Base-by-base conservation (phyloP, 2,329 filamentous ascomycete species). In the Nemania abortiva region DNA sequence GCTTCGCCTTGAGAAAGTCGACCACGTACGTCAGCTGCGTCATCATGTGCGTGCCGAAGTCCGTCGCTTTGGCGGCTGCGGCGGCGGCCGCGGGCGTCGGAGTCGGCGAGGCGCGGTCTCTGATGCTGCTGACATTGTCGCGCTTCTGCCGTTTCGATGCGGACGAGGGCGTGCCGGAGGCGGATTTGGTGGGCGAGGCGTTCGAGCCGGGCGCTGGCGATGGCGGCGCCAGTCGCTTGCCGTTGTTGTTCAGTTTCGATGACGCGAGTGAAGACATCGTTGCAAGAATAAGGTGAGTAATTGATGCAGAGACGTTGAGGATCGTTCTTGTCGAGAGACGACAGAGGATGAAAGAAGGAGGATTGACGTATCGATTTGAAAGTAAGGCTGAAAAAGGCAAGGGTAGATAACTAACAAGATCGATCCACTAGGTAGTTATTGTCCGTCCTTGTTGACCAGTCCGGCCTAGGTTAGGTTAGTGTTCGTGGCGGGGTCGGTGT, bases 1-100 rank as follows among this genome's bases (percentile, higher is more conserved):
- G 88, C 78, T 91, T 90, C 72, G 89, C 89, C 82, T 91, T 91
- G 68, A 97, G 89, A 79, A 94, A 93, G 71, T 95, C 90, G 78
- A 97, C 90, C 22, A 94, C 93, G 82, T 94, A 97, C 66, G 92
- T 89, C 78, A 98, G 91, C 80, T 97, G 93, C 13, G 94, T 97
- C 84, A 94, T 91, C 79, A 96, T 90, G 80, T 95, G 91, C 69
- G 87, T 87, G 73, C 94, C 94, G 61, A 91, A 92, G 77, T 91
- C 91, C 18, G 90, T 93, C 76, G 91, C 90, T 13, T 86, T 84
- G 55, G 85, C 84, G 18, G 77, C 72, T 37, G 81, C 81, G 5
- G 79, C 80, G 49, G 81, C 79, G 72, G 77, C 75, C 0, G 77
- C 76, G 22, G 78, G 77, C 7, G 72, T 77, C 31, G 76, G 76